phyloP scores from a whole-genome alignment of 495 filamentous ascomycete species.

The Podospora tetraspora region DNA sequence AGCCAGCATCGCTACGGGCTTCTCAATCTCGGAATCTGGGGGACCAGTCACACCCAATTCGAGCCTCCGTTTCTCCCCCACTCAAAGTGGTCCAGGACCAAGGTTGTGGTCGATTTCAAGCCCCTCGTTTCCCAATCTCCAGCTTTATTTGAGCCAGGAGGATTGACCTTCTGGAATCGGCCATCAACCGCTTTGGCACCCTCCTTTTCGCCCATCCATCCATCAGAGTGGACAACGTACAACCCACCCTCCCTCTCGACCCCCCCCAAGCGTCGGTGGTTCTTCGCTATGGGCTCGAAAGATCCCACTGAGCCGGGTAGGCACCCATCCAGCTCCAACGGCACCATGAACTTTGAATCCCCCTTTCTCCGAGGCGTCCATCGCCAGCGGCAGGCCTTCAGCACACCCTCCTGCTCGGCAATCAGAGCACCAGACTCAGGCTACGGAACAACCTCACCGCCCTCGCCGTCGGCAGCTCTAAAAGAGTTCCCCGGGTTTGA shows the following conservation, averaged over 20 bases:
- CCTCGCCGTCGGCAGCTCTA: slow-evolving; percentile 7
- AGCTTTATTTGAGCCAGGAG: not conserved
- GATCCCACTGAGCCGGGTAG: not conserved
- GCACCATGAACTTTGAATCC: slow-evolving; percentile 1
- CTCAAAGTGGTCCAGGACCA: not conserved
- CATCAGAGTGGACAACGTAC: not conserved
- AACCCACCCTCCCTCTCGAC: not conserved
- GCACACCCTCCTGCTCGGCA: slow-evolving; percentile 12
- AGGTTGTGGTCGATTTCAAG: not conserved
- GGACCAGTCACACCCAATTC: not conserved
- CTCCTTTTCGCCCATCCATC: not conserved
- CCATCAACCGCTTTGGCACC: not conserved
- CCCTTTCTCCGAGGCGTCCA: not conserved
- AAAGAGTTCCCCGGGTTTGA: not conserved
- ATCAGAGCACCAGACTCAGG: slow-evolving; percentile 24
- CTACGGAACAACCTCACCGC: slow-evolving; percentile 20
- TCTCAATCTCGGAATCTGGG: not conserved
- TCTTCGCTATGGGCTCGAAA: not conserved
- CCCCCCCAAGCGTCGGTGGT: not conserved
- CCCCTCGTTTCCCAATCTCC: not conserved
- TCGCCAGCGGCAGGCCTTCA: slow-evolving; percentile 6
- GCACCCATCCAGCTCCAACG: not conserved
- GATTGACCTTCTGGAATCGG: not conserved
- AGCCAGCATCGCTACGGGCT: not conserved
- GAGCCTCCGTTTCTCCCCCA: not conserved